phyloP scores from a whole-genome alignment of 352 stramenopile genomes.

The Globisporangium cylindrosporum region DNA sequence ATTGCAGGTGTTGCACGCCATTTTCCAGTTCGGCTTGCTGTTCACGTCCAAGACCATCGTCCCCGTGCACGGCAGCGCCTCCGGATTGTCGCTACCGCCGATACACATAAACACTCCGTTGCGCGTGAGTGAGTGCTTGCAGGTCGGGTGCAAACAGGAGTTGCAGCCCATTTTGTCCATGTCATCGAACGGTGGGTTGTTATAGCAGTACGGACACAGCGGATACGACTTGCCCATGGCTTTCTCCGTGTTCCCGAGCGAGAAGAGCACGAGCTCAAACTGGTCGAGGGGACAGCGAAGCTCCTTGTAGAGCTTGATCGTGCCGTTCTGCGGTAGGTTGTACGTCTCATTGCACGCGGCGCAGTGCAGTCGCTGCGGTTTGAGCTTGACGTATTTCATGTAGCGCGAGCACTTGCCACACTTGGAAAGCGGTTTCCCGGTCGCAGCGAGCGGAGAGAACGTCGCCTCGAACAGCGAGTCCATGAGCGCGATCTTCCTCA shows the following conservation, averaged over 20 bases:
- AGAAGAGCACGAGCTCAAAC: constrained; percentile 57
- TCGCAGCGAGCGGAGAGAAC: constrained; percentile 43
- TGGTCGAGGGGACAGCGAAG: constrained; percentile 49
- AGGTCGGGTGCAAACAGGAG: constrained; percentile 41
- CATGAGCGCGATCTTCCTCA: constrained; percentile 53
- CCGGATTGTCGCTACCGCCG: constrained; percentile 10
- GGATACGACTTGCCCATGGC: constrained; percentile 43
- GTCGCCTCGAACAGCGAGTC: constrained; percentile 66
- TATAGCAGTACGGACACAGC: constrained; percentile 53
- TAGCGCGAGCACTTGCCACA: constrained; percentile 53
- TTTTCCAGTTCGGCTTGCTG: constrained; percentile 52
- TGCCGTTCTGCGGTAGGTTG: constrained; percentile 28
- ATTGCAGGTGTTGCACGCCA: constrained; percentile 50
- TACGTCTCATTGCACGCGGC: constrained; percentile 48
- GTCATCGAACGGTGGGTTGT: constrained; percentile 38
- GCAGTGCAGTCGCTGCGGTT: constrained; percentile 45
- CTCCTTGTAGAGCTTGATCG: constrained; percentile 42
- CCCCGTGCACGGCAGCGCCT: constrained; percentile 24
- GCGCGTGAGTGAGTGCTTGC: constrained; percentile 35
- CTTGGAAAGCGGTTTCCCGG: constrained; percentile 43
- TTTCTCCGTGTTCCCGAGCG: constrained; percentile 39
- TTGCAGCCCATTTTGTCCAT: constrained; percentile 41
- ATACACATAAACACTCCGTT: constrained; percentile 48
- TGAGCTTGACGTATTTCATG: constrained; percentile 53
- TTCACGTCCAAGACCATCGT: constrained; percentile 48